phyloP scores from a whole-genome alignment of 306 rosid species.

The Prunus davidiana region DNA sequence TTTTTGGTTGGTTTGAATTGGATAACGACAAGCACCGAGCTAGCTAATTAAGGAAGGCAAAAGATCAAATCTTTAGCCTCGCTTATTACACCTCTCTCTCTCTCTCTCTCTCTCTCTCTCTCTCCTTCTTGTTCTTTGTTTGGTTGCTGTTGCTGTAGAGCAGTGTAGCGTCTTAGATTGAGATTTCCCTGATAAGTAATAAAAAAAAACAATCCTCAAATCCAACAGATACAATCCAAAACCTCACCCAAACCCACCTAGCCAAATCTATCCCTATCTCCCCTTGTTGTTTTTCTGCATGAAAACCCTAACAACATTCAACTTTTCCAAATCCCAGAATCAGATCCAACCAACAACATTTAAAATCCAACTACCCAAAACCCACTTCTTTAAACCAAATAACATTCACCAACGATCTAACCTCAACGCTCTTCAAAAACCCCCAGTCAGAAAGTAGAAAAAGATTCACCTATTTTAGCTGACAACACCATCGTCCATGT shows the following conservation, averaged over 20 bases:
- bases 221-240: constrained; percentile 31
- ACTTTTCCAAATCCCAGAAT: constrained; percentile 16
- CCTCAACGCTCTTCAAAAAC: neutral
- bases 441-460: neutral
- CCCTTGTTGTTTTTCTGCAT: constrained; percentile 28
- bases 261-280: neutral
- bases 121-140: neutral
- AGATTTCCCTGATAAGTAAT: constrained; percentile 21
- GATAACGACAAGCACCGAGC: constrained; percentile 14
- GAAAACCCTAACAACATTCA: constrained; percentile 49
- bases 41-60: constrained; percentile 8
- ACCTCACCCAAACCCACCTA: neutral
- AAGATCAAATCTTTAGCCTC: neutral
- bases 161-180: neutral
- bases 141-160: neutral
- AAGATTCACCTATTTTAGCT: neutral
- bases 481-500: neutral
- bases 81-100: neutral
- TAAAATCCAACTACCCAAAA: constrained; percentile 1
- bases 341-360: constrained; percentile 40
- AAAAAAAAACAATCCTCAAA: constrained; percentile 4
- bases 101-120: neutral
- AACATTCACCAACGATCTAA: neutral
- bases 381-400: constrained; percentile 18
- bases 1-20: neutral